phyloP scores from a whole-genome alignment of 2,329 filamentous ascomycete species.

The Acrocalymma vagum region DNA sequence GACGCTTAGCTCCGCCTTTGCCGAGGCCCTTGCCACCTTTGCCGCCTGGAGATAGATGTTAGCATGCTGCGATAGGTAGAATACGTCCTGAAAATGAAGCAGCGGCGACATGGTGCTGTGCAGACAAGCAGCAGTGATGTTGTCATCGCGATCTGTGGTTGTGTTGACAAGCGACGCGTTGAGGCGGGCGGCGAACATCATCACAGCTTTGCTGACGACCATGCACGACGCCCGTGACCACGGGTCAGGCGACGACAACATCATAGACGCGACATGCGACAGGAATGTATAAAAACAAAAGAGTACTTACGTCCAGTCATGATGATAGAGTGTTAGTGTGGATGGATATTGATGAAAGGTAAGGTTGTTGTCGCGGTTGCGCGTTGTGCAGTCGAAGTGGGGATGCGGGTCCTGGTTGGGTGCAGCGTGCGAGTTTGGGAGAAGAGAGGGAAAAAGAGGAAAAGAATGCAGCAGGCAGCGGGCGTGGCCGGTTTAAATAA shows the following conservation, averaged over 20 bases:
- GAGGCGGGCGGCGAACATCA: slow-evolving; percentile 39
- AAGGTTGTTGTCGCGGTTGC: slow-evolving; percentile 19
- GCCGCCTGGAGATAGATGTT: slow-evolving; percentile 53
- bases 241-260: slow-evolving; percentile 25
- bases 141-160: slow-evolving; percentile 19
- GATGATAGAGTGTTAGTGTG: slow-evolving; percentile 37
- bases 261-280: slow-evolving; percentile 24
- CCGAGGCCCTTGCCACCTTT: slow-evolving; percentile 65
- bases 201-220: slow-evolving; percentile 26
- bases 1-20: slow-evolving; percentile 64
- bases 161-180: slow-evolving; percentile 31
- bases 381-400: slow-evolving; percentile 19
- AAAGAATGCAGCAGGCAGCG: no score
- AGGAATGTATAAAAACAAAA: slow-evolving; percentile 12
- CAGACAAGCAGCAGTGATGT: slow-evolving; percentile 8
- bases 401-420: no score
- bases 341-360: slow-evolving; percentile 32
- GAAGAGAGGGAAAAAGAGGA: no score
- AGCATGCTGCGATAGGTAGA: slow-evolving; percentile 32
- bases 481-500: no score
- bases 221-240: slow-evolving; percentile 17
- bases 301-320: slow-evolving; percentile 56
- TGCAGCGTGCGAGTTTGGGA: no score
- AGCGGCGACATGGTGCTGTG: slow-evolving; percentile 23
- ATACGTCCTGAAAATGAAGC: slow-evolving; percentile 10